Conservation (phyloP, 2,329 filamentous ascomycete genomes). For the Neurospora sp. region DNA sequence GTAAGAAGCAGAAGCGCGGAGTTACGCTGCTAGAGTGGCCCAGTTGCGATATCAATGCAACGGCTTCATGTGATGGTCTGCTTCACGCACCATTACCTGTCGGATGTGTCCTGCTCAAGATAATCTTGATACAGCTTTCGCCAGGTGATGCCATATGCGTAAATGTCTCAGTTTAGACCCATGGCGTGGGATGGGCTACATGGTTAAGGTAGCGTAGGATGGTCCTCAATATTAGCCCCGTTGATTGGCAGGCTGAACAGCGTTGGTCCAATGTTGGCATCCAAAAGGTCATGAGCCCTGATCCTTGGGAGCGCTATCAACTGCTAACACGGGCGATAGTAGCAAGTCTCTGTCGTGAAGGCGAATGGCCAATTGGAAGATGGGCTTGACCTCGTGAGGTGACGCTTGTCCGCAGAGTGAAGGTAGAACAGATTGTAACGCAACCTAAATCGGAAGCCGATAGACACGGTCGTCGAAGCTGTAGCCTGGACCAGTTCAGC, state of each 20-base stretch:
- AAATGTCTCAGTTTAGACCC: not conserved
- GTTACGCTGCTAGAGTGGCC: not conserved
- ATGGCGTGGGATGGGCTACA: not conserved
- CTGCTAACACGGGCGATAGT: not conserved
- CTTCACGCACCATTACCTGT: not conserved
- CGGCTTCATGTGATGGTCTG: not conserved
- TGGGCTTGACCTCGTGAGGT: not conserved
- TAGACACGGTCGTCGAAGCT: not conserved
- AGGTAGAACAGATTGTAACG: not conserved
- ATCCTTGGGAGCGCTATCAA: not conserved
- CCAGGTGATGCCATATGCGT: not conserved
- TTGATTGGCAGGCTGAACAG: not conserved
- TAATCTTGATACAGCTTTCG: not conserved
- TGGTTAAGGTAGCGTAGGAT: not conserved
- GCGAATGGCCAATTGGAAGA: not conserved
- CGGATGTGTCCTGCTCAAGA: not conserved
- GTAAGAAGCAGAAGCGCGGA: not conserved
- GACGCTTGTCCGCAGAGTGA: not conserved
- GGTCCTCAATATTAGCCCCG: not conserved
- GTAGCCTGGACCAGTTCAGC: not conserved
- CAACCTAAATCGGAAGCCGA: not conserved
- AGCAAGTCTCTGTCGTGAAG: not conserved
- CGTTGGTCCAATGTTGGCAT: not conserved
- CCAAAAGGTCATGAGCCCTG: not conserved
- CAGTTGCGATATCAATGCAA: not conserved